Base-by-base conservation (phyloP, 2,329 filamentous ascomycete genomes). In the Neonectria hederae region DNA sequence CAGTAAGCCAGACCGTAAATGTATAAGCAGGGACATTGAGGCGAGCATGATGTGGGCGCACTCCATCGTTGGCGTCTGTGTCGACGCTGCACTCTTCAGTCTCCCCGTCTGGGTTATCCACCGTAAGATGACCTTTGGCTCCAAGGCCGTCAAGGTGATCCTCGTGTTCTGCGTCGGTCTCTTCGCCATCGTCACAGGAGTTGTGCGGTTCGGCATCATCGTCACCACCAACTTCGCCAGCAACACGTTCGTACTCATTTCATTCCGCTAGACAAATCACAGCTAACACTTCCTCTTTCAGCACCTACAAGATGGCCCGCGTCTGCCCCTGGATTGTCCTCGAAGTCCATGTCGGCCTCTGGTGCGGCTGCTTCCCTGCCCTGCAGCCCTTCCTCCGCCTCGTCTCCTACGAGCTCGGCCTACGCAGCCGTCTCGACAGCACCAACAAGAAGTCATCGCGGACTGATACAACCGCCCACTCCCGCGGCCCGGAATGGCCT, bases 261-360 rank as follows among this genome's bases (percentile, higher is more conserved):
- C 7, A 8, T 2, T 21, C 21, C 22, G 21, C 26, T 19, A 13
- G 8, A 22, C 42, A 14, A 10, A 9, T 14, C 46, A 21, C 6
- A 30, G 19, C 57, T 56, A 57, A 58, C 42, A 13, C 10, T 5
- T 13, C 14, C 24, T 5, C 17, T 8, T 11, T 17, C 54, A 79
- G 77, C 19, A 80, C 78, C 1, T 79, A 76, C 66, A 75, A 77
- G 22, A 79, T 81, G 71, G 68, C 74, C 9, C 74, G 68, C 2
- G 72, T 78, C 21, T 74, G 70, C 28, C 69, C 77, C 11, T 82
- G 78, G 79, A 81, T 77, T 14, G 76, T 80, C 54, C 73, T 81
- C 26, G 79, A 82, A 69, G 74, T 75, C 52, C 80, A 82, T 59
- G 74, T 80, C 53, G 80, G 79, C 7, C 70, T 82, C 19, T 82